These are phyloP conservation scores for Triticum timopheevii DNA, from an alignment of 176 grass and related monocot species.

Conservation along the genomic window DNA sequence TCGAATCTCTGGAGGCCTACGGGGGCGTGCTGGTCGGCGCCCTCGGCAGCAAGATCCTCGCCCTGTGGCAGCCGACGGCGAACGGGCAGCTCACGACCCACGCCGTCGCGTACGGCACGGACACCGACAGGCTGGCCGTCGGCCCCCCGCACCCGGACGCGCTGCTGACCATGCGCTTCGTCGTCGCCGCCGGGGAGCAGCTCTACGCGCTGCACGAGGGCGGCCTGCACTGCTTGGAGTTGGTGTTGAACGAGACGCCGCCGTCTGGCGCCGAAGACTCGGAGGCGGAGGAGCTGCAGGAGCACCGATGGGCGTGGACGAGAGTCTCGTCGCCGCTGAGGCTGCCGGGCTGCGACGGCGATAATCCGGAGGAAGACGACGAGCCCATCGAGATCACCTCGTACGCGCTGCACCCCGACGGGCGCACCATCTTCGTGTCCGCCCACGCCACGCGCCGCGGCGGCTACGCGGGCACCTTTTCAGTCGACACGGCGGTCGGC, in stretches of 20 bases:
- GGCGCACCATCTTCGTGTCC: neutral
- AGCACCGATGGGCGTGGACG: neutral
- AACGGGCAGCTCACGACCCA: neutral
- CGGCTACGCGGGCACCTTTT: neutral
- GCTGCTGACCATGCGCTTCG: neutral
- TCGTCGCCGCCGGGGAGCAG: neutral
- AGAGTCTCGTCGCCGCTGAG: neutral
- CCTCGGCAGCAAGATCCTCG: neutral
- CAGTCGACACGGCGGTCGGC: neutral
- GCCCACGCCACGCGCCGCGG: neutral
- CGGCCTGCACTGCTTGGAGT: neutral
- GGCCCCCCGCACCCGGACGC: neutral
- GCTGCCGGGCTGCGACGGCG: neutral
- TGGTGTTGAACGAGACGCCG: too few species aligned
- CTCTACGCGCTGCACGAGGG: conserved; percentile 1
- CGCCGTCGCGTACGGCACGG: neutral
- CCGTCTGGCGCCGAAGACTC: neutral
- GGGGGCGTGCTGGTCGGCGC: neutral
- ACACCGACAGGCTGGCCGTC: neutral
- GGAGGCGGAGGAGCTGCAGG: neutral
- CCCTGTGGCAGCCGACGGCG: neutral
- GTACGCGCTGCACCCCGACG: conserved; percentile 2
- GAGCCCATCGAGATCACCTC: neutral
- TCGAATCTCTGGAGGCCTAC: neutral
- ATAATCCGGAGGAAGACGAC: neutral